Conservation (phyloP, 768 basidiomycete species). For the Antrodiella citrinella region DNA sequence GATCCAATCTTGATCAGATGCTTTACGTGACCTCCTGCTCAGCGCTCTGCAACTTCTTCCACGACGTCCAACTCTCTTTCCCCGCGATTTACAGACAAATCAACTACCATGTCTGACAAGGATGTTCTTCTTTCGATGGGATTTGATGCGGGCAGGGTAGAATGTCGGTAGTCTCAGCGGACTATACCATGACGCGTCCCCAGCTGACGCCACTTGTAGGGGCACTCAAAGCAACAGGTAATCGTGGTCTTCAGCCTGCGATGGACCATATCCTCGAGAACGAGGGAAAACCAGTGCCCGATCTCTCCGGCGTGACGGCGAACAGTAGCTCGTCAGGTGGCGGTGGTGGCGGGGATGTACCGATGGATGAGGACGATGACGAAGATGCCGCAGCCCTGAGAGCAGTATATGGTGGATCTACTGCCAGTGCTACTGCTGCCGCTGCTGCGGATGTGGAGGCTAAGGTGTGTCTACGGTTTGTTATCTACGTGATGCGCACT, state of each 20-base stretch:
- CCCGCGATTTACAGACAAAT: too few relatives aligned
- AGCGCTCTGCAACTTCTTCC: too few relatives aligned
- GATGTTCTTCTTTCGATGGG: conserved; percentile 80
- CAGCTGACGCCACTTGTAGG: conserved; percentile 37
- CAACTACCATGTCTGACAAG: conserved; percentile 42
- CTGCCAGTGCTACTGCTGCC: conserved; percentile 18
- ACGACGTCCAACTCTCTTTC: too few relatives aligned
- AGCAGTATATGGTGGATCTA: conserved; percentile 33
- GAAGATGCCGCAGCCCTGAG: conserved; percentile 63
- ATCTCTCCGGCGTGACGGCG: conserved; percentile 35
- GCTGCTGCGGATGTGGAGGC: conserved; percentile 45
- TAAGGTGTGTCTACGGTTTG: conserved; percentile 37
- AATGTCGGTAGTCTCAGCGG: conserved; percentile 49
- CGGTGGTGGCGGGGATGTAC: conserved; percentile 13
- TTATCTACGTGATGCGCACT: not conserved
- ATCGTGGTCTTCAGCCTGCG: conserved; percentile 80
- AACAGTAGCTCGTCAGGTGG: conserved; percentile 21
- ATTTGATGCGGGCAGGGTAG: conserved; percentile 75
- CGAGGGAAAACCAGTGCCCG: conserved; percentile 67
- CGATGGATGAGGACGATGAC: conserved; percentile 58
- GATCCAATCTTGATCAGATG: too few relatives aligned
- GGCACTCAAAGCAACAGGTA: conserved; percentile 80
- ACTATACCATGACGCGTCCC: conserved; percentile 2
- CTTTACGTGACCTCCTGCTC: too few relatives aligned
- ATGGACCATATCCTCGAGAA: conserved; percentile 88